Evolutionary conservation across 208 protist genomes (phyloP).

Genomic region (Leishmania mexicana): DNA sequence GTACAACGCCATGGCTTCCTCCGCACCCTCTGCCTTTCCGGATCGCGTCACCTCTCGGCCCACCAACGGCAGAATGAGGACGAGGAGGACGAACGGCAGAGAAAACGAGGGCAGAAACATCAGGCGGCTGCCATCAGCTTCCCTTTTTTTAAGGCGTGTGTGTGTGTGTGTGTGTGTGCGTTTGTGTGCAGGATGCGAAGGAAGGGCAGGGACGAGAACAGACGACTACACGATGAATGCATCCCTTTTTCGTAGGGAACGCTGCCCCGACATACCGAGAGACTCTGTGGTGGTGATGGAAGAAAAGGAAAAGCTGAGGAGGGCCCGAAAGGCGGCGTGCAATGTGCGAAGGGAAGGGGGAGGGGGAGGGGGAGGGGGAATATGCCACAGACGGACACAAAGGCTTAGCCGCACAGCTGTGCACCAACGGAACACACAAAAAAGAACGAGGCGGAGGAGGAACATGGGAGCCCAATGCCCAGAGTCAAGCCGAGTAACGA

Average conservation of each 20-base stretch:
- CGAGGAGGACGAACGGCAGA: background rate
- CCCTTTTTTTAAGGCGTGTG: no score
- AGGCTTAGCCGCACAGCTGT: background rate
- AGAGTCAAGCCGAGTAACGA: background rate
- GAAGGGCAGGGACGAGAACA: background rate
- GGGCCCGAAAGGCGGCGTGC: background rate
- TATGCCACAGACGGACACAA: background rate
- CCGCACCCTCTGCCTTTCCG: background rate
- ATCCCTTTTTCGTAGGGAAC: background rate
- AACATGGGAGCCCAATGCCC: background rate
- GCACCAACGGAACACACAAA: background rate
- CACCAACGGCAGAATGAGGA: background rate
- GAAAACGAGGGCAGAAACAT: background rate
- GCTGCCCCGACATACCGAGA: background rate
- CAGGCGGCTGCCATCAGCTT: no score
- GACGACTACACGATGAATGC: background rate
- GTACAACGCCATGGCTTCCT: background rate
- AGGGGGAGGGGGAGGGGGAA: background rate
- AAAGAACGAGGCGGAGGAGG: background rate
- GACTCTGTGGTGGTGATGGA: background rate
- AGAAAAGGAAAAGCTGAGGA: background rate
- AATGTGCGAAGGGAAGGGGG: background rate
- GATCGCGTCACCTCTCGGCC: background rate
- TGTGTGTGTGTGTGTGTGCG: no score
- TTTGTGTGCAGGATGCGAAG: no score